phyloP scores from a whole-genome alignment of 805 yeast species.

The Myxozyma geophila region DNA sequence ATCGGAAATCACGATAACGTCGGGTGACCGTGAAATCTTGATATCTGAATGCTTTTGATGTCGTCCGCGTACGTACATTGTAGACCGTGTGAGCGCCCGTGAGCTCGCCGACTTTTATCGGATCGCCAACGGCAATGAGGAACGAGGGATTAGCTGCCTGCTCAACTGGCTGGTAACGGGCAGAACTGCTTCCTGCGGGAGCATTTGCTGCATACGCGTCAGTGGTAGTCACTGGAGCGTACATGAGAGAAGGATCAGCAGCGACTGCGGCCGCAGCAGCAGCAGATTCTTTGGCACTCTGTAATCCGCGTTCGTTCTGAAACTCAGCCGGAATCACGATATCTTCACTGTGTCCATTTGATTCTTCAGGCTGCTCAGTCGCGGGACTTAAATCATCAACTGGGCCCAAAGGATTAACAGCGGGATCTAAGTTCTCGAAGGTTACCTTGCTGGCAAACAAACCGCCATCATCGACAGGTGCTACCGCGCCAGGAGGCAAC shows the following conservation, averaged over 20 bases:
- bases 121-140: constrained; percentile 82
- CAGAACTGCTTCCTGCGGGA: constrained; percentile 14
- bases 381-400: constrained; percentile 54
- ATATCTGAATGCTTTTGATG: constrained; percentile 48
- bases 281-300: constrained; percentile 27
- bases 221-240: constrained; percentile 9
- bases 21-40: constrained; percentile 67
- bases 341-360: constrained; percentile 46
- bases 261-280: constrained; percentile 35
- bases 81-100: constrained; percentile 89
- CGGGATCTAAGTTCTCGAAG: constrained; percentile 27
- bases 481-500: constrained; percentile 18
- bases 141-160: constrained; percentile 45
- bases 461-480: constrained; percentile 8
- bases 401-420: constrained; percentile 33
- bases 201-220: constrained; percentile 14
- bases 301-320: constrained; percentile 28
- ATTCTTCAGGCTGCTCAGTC: constrained; percentile 66
- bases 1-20: constrained; percentile 88
- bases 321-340: constrained; percentile 24
- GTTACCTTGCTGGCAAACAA: constrained; percentile 16
- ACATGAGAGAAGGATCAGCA: constrained; percentile 24
- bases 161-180: constrained; percentile 25
- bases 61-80: constrained; percentile 67
- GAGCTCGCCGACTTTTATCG: constrained; percentile 87